Evolutionary conservation across 2,329 filamentous ascomycete species (phyloP), one percentile per base, ranked within the genome.

Genomic region (Stagonosporopsis cucurbitacearum): DNA sequence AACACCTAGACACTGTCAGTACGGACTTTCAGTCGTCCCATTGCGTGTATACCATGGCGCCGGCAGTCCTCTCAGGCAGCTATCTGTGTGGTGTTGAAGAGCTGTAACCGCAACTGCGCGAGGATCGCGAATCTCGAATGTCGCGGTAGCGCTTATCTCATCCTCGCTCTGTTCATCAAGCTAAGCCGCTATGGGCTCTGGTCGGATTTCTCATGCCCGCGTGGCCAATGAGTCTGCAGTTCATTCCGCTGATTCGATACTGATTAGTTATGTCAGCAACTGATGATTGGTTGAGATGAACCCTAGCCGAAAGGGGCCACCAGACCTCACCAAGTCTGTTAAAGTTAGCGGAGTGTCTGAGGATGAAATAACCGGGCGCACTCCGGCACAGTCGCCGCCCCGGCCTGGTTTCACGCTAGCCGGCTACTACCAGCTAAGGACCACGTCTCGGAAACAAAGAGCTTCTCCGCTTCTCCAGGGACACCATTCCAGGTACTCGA

Each of bases 1-100:
- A 95, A 91, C 71, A 93, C 89, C 91, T 92, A 57, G 36, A 48
- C 30, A 32, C 41, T 22, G 33, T 71, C 33, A 68, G 63, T 58
- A 46, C 48, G 32, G 36, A 19, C 33, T 40, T 26, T 25, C 11
- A 22, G 12, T 8, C 44, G 17, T 36, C 32, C 40, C 54, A 58
- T 55, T 39, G 50, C 20, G 25, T 46, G 11, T 63, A 7, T 61
- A 72, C 71, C 70, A 73, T 74, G 44, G 54, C 54, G 60, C 55
- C 53, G 59, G 55, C 45, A 48, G 51, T 45, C 42, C 60, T 54
- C 45, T 54, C 45, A 50, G 46, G 54, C 60, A 63, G 46, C 55
- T 55, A 49, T 30, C 47, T 51, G 41, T 48, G 54, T 59, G 43
- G 57, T 64, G 62, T 58, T 62, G 59, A 48, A 63, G 52, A 43